phyloP scores from a whole-genome alignment of 2,329 filamentous ascomycete genomes.

The Aspergillus spinulosporus region DNA sequence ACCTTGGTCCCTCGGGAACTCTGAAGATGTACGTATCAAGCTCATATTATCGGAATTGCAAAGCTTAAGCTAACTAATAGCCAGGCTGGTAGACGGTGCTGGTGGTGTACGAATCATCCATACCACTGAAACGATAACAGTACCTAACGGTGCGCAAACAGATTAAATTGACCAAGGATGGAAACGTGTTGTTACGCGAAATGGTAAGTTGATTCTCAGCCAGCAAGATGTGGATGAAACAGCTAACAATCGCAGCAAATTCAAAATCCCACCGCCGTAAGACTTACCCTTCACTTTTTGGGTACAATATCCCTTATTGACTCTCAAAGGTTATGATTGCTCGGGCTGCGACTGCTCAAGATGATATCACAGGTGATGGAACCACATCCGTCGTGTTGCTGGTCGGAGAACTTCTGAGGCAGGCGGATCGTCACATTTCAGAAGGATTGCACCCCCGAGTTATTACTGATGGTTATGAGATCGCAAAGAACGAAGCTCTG shows the following conservation, averaged over 20 bases:
- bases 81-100: constrained; percentile 62
- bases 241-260: constrained; percentile 66
- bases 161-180: constrained; percentile 99
- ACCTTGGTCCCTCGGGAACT: constrained; percentile 88
- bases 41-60: constrained; percentile 3
- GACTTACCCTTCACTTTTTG: constrained; percentile 18
- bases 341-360: constrained; percentile 88
- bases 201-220: constrained; percentile 51
- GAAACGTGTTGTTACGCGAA: constrained; percentile 75
- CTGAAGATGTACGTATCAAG: constrained; percentile 78
- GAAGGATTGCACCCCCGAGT: constrained; percentile 97
- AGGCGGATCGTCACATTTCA: constrained; percentile 92
- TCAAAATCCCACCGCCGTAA: constrained; percentile 93
- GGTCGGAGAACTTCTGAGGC: constrained; percentile 95
- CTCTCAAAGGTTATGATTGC: constrained; percentile 63
- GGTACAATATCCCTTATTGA: constrained; percentile 23
- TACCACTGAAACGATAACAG: constrained; percentile 8
- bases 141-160: constrained; percentile 43
- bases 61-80: constrained; percentile 31
- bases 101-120: constrained; percentile 51
- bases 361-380: constrained; percentile 97
- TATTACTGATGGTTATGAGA: constrained; percentile 95
- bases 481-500: constrained; percentile 88
- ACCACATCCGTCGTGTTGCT: constrained; percentile 94
- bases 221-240: constrained; percentile 3